Percentiles rank a stretch among this genome's conserved stretches.
phyloP scores from a whole-genome alignment of 1,139 yeast species.

The Lodderomyces oxycetoniae region DNA sequence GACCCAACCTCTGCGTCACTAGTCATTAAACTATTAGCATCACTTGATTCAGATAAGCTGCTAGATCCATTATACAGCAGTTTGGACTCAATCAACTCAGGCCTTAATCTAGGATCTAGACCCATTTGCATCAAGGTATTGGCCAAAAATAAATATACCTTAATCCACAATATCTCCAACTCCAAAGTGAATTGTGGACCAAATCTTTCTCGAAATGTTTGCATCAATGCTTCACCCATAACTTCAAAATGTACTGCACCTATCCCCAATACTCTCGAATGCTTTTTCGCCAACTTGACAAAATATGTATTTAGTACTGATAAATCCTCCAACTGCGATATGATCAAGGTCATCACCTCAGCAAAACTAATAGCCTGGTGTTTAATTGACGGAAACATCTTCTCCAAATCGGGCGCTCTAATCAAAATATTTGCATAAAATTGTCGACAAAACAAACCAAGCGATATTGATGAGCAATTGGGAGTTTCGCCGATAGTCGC shows the following conservation, averaged over 20 bases:
- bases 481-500: slow-evolving; percentile 10
- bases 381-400: slow-evolving; percentile 57
- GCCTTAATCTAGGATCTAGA: slow-evolving; percentile 49
- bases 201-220: slow-evolving; percentile 69
- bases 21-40: background rate
- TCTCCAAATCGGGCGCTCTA: slow-evolving; percentile 51
- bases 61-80: background rate
- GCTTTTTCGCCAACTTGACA: slow-evolving; percentile 65
- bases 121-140: slow-evolving; percentile 63
- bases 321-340: slow-evolving; percentile 41
- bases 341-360: slow-evolving; percentile 66
- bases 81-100: background rate
- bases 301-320: slow-evolving; percentile 53
- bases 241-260: slow-evolving; percentile 69
- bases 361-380: slow-evolving; percentile 79
- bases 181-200: slow-evolving; percentile 44
- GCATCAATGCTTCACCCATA: slow-evolving; percentile 75
- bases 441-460: slow-evolving; percentile 56
- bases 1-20: background rate
- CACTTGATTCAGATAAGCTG: background rate
- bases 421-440: slow-evolving; percentile 55
- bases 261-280: slow-evolving; percentile 69
- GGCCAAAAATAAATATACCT: slow-evolving; percentile 56
- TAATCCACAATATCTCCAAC: slow-evolving; percentile 69
- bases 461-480: slow-evolving; percentile 30